Base-by-base conservation (phyloP, 345 rosid species). In the Lagerstroemia speciosa region DNA sequence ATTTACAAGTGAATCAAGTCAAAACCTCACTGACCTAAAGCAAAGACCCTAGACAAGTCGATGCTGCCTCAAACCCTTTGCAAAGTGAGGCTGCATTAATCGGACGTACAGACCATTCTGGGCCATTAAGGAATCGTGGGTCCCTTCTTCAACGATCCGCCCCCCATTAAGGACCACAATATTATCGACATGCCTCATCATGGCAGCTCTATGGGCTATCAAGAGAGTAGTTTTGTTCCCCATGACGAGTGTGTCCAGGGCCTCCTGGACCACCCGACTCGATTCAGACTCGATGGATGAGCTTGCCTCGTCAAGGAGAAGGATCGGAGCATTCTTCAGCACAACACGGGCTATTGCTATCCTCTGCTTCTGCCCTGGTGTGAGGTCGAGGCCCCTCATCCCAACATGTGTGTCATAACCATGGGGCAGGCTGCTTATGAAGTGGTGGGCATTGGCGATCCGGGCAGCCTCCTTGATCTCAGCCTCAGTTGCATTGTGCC, bases 391-490 rank as follows among this genome's bases (percentile, higher is more conserved):
- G 43, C 96, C 99, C 82, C 99, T 88, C 98, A 95, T 95, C 62
- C 99, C 99, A 41, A 94, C 93, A 71, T 91, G 96, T 0, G 98
- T 94, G 82, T 94, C 99, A 57, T 94, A 94, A 66, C 99, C 99
- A 68, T 91, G 97, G 71, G 99, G 92, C 74, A 91, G 84, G 71
- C 93, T 94, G 82, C 99, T 94, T 76, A 94, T 94, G 76, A 91
- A 94, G 83, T 91, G 99, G 79, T 94, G 99, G 63, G 99, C 99
- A 67, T 94, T 94, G 50, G 99, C 99, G 70, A 95, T 92, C 80
- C 98, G 83, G 29, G 99, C 99, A 71, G 99, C 99, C 80, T 92
- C 99, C 79, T 95, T 92, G 75, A 95, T 79, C 86, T 95, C 99
- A 8, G 98, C 92, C 78, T 95, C 99, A 37, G 96, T 92, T 8